These are phyloP conservation scores for Actinomortierella ambigua DNA, from an alignment of 371 early-diverging fungal species.

Conservation along the genomic window DNA sequence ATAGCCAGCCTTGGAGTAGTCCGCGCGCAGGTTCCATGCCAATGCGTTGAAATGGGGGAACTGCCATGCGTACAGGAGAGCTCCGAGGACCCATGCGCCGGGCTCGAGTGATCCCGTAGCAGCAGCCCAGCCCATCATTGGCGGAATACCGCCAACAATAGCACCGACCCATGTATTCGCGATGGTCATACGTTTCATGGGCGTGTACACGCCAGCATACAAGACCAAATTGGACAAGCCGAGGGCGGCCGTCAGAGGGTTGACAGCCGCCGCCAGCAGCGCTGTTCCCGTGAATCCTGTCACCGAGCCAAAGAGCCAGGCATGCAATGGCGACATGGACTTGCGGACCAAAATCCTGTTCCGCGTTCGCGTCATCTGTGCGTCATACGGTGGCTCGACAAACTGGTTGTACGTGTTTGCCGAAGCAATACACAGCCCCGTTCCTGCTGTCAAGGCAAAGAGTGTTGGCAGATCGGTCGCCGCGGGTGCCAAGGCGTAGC, in stretches of 20 bases:
- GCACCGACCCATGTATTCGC: slow-evolving; percentile 96
- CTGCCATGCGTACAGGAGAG: slow-evolving; percentile 93
- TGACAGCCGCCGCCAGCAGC: slow-evolving; percentile 75
- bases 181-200: slow-evolving; percentile 92
- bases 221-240: slow-evolving; percentile 87
- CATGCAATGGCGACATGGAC: slow-evolving; percentile 84
- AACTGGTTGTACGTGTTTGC: slow-evolving; percentile 97
- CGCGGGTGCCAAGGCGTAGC: slow-evolving; percentile 93
- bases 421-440: slow-evolving; percentile 87
- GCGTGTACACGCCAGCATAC: slow-evolving; percentile 92
- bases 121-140: slow-evolving; percentile 97
- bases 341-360: slow-evolving; percentile 87
- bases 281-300: slow-evolving; percentile 78
- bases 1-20: slow-evolving; percentile 97
- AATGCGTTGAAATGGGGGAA: slow-evolving; percentile 98
- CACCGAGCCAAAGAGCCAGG: slow-evolving; percentile 75
- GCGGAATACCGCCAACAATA: slow-evolving; percentile 96
- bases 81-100: slow-evolving; percentile 83
- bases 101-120: slow-evolving; percentile 78
- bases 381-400: slow-evolving; percentile 95
- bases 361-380: slow-evolving; percentile 95
- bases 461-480: slow-evolving; percentile 71
- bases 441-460: slow-evolving; percentile 87
- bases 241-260: slow-evolving; percentile 82
- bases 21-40: slow-evolving; percentile 88